Base-by-base conservation (phyloP, 2,329 filamentous ascomycete genomes). In the Pseudogymnoascus sp. region DNA sequence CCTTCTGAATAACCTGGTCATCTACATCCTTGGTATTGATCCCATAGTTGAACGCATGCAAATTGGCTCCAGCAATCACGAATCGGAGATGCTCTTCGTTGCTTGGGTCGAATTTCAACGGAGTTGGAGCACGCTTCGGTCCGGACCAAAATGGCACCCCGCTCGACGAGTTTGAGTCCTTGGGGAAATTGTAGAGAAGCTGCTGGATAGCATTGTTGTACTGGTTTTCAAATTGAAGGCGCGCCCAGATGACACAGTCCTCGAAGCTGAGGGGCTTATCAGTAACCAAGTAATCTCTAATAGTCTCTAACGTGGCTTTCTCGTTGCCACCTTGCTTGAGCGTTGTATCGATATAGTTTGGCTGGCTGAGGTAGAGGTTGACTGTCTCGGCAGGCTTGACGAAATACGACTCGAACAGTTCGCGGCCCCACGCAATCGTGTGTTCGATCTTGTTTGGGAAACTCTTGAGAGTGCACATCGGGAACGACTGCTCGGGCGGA, bases 371-470 rank as follows among this genome's bases (percentile, higher is more conserved):
- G 75, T 99, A 97, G 64, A 96, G 82, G 75, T 99, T 99, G 73
- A 95, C 93, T 37, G 92, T 90, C 77, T 97, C 92, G 0, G 95
- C 90, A 33, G 92, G 92, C 70, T 93, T 95, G 70, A 96, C 92
- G 71, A 97, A 99, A 69, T 88, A 91, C 29, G 88, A 88, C 78
- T 97, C 92, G 77, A 99, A 99, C 68, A 96, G 84, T 75, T 97
- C 95, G 71, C 96, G 91, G 40, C 93, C 88, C 95, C 95, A 99
- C 2, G 95, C 95, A 75, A 99, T 99, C 0, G 95, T 97, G 77
- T 99, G 95, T 78, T 99, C 93, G 71, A 99, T 99, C 72, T 89
- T 89, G 82, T 99, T 99, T 64, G 95, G 95, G 82, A 99, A 99
- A 77, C 93, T 97, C 73, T 91, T 87, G 66, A 99, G 83, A 4